Base-by-base conservation (phyloP, 192 early-diverging fungal species). In the Coemansia sp. region DNA sequence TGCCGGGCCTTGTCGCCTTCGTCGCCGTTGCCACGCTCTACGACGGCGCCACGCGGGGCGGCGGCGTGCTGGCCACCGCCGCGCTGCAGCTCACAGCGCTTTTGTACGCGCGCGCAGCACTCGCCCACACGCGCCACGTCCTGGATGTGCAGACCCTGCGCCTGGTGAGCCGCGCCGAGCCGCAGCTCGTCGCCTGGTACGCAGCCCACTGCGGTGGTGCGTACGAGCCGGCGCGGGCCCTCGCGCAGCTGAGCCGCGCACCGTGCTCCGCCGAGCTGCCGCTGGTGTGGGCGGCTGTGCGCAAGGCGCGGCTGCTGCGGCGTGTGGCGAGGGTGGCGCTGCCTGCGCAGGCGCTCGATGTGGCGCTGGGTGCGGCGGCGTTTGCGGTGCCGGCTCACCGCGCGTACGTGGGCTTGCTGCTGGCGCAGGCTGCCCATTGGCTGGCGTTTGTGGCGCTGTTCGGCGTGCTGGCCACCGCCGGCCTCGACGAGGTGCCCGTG, bases 381-480 rank as follows among this genome's bases (percentile, higher is more conserved):
- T 75, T 81, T 39, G 78, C 78, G 0, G 70, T 81, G 10, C 78
- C 78, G 14, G 53, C 73, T 36, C 78, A 81, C 21, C 46, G 41
- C 6, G 78, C 78, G 4, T 81, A 60, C 19, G 70, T 75, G 0
- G 78, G 67, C n/a, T 48, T 81, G 50, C n/a, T 81, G 62, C 39
- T 81, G 67, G 70, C 64, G 21, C 78, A 81, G 70, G 73, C 73
- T 0, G 67, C 70, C 21, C 78, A 75, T 39, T 81, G 78, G 78
- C 19, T 64, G 13, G 73, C 78, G 2, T 81, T 72, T 48, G 54
- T 72, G 42, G 67, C 73, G 0, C 10, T 75, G 40, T 68, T 81
- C 42, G 24, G 27, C 3, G 64, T 59, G 19, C 21, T 81, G 27
- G 64, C 51, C 24, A 27, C 24, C 24, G 24, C 24, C 8, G 66